Evolutionary conservation across 163 green algal species (phyloP), one percentile per base, ranked within the genome.

Genomic region (Volvox carteri): DNA sequence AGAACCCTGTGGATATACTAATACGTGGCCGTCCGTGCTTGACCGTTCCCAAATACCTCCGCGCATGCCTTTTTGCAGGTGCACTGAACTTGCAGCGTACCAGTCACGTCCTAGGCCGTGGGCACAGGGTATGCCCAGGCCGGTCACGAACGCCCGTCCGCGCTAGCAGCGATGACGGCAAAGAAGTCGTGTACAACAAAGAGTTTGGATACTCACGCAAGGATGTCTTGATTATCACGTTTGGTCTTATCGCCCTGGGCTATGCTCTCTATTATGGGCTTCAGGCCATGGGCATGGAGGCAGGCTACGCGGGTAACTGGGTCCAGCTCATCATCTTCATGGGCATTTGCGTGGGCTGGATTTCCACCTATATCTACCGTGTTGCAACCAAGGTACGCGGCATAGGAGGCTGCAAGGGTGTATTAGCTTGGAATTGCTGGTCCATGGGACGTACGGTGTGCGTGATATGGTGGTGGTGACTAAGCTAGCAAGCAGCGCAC

Each of bases 171-270:
- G 67, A 81, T 4, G 68, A 83, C 11, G 68, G 37, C 46, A n/a
- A 83, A 28, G 18, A 78, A 44, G 91, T 94, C 4, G 62, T 90
- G 0, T 94, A 97, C 80, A 97, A 96, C 91, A 97, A 86, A 19
- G 93, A 98, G 90, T 99, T 99, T 94, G 96, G 97, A 4, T 99
- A 99, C 92, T 96, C 94, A 4, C 92, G 97, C 9, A 98, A 98
- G 90, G 97, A 99, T 72, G 93, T 99, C 1, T 91, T 99, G 12
- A 74, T 99, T n/a, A 97, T 99, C 54, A 93, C 96, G 21, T 94
- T 73, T 0, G 96, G 93, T 1, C 88, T 99, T 6, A 95, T 97
- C 35, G 96, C 74, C 1, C 75, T 95, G 18, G 97, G 97, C 52
- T 98, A 96, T 76, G 94, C 86, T 0, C 76, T 98, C 35, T 99